phyloP scores from a whole-genome alignment of 2,329 filamentous ascomycete species.

The Stagonosporopsis rhizophila region DNA sequence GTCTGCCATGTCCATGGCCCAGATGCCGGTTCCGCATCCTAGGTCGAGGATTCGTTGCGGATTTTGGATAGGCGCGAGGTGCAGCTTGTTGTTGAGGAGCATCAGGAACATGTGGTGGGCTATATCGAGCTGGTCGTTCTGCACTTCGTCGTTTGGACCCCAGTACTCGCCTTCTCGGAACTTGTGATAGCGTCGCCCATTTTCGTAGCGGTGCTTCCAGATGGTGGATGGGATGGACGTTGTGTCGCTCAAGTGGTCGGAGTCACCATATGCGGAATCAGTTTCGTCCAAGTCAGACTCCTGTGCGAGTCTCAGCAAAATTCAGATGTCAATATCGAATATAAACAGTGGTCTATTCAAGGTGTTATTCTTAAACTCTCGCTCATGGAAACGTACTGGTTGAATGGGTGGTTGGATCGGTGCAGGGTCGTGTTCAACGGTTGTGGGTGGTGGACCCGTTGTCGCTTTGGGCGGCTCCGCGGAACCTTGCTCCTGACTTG shows the following conservation, averaged over 20 bases:
- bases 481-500: conserved; percentile 1
- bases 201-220: conserved; percentile 39
- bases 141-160: conserved; percentile 41
- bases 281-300: conserved; percentile 24
- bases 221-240: conserved; percentile 43
- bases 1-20: conserved; percentile 39
- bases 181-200: conserved; percentile 45
- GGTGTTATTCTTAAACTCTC: too few relatives aligned
- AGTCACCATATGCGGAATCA: conserved; percentile 36
- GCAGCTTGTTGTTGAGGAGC: conserved; percentile 32
- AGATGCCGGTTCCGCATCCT: conserved; percentile 40
- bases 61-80: conserved; percentile 32
- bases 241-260: conserved; percentile 36
- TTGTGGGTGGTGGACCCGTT: conserved; percentile 6
- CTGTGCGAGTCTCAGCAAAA: conserved; percentile 1
- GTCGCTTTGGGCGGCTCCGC: background rate
- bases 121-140: conserved; percentile 40
- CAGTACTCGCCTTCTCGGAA: conserved; percentile 43
- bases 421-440: conserved; percentile 13
- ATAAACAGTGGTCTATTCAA: background rate
- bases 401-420: conserved; percentile 16
- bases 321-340: background rate
- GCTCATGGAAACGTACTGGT: conserved; percentile 16
- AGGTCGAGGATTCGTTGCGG: conserved; percentile 33
- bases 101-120: conserved; percentile 38